Evolutionary conservation across 129 eudicot genomes (phyloP), one percentile per base, ranked within the genome.

Genomic region (Tagetes patula): DNA sequence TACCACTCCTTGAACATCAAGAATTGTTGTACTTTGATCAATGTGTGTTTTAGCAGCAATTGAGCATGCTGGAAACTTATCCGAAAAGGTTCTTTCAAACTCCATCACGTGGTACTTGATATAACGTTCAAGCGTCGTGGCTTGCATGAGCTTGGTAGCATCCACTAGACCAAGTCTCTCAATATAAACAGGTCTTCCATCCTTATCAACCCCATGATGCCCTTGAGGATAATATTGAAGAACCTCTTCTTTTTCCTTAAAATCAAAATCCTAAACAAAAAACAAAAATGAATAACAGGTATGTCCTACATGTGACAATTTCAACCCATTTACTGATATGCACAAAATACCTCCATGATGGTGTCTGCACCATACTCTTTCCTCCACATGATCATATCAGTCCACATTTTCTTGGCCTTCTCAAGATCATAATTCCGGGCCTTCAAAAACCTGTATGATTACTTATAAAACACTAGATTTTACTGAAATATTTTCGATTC

Each of bases 1-100:
- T 87, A 95, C 99, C 95, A 95, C 96, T 82, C 97, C 97, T 74
- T 91, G 94, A 61, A 95, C 99, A 82, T 95, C 99, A 76, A 95
- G 78, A 71, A 95, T 95, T 54, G 99, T 91, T 41, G 99, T 95
- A 84, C 99, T 95, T 77, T 91, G 97, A 77, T 95, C 99, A 61
- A 95, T 62, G 70, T 91, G 97, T 69, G 59, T 95, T 78, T 83
- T 88, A 38, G 97, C 96, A n/a, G 96, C 82, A 75, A 95, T 88
- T 5, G 96, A 88, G 66, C 99, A 95, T 45, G 99, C 99, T 12
- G 99, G 99, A 70, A 95, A 85, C 90, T 95, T 95, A 58, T 82
- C 95, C 32, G 56, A 62, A 73, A 95, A 90, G 64, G 97, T 88
- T 77, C 96, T 91, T 80, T 95, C 97, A 67, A 95, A 95, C 82